These are phyloP conservation scores for Solanum paucissectum DNA, from an alignment of 257 asterid species.

Conservation along the genomic window DNA sequence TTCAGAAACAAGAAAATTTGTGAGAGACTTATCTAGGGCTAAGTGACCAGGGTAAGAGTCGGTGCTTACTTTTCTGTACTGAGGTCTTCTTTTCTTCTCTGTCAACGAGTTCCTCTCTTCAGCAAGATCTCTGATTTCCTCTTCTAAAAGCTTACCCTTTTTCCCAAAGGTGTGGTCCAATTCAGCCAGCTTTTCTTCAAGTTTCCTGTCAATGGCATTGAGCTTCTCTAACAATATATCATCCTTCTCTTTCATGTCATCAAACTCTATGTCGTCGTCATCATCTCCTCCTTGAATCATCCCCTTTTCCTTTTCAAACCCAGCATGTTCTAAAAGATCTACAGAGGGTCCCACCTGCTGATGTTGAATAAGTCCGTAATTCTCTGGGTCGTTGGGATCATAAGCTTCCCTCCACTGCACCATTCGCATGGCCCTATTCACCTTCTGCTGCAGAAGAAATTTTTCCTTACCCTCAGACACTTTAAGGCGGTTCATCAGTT, in stretches of 20 bases:
- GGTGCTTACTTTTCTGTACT: constrained; percentile 65
- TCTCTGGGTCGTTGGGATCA: constrained; percentile 80
- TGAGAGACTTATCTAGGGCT: not conserved
- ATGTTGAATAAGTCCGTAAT: constrained; percentile 59
- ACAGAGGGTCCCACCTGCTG: constrained; percentile 35
- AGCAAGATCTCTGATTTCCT: constrained; percentile 91
- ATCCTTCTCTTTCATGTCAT: constrained; percentile 82
- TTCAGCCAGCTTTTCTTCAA: constrained; percentile 66
- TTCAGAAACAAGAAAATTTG: not conserved
- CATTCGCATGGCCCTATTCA: constrained; percentile 76
- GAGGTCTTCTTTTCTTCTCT: constrained; percentile 81
- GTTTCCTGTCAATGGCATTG: constrained; percentile 54
- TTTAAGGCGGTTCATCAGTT: constrained; percentile 72
- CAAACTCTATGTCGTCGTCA: constrained; percentile 48
- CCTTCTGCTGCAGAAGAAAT: constrained; percentile 75
- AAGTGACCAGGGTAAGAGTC: not conserved
- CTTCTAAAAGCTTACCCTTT: constrained; percentile 77
- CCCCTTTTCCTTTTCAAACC: constrained; percentile 37
- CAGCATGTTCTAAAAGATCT: constrained; percentile 41
- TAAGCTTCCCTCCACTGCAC: constrained; percentile 64
- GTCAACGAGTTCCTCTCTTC: constrained; percentile 90
- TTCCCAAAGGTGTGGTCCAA: constrained; percentile 87
- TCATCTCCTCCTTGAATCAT: constrained; percentile 29
- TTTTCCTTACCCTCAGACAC: constrained; percentile 88
- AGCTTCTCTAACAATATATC: constrained; percentile 60